Conservation (phyloP, 75 land plant genomes). For the Cupressus sempervirens region DNA sequence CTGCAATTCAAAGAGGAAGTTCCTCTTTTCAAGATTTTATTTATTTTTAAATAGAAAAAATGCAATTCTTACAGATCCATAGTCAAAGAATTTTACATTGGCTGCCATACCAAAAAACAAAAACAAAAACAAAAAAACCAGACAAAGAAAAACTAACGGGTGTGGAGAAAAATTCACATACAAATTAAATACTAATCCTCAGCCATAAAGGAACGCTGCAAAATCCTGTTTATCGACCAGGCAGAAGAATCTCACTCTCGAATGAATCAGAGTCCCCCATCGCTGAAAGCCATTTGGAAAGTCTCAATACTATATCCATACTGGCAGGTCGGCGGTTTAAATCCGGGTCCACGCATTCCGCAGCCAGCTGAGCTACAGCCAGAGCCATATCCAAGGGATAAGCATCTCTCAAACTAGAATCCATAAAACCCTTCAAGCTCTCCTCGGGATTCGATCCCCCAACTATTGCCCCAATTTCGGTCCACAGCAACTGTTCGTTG, state of each 20-base stretch:
- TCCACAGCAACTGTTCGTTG: slow-evolving; percentile 16
- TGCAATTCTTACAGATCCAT: no score
- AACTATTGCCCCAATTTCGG: slow-evolving; percentile 15
- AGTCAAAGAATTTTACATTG: no score
- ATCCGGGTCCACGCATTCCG: slow-evolving; percentile 33
- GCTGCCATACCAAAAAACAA: no score
- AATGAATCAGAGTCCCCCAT: background rate
- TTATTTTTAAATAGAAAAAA: no score
- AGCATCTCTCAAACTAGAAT: slow-evolving; percentile 15
- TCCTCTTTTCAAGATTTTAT: no score
- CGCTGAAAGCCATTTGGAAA: slow-evolving; percentile 17
- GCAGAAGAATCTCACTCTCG: background rate
- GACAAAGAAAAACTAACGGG: background rate
- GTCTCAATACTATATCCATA: slow-evolving; percentile 30
- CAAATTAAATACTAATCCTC: no score
- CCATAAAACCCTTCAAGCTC: slow-evolving; percentile 29
- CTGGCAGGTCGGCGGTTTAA: slow-evolving; percentile 34
- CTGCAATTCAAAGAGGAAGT: no score
- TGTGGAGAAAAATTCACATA: background rate
- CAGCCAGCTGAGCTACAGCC: slow-evolving; percentile 26
- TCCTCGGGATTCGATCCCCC: slow-evolving; percentile 20
- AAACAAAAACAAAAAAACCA: no score
- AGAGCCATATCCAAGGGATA: slow-evolving; percentile 34
- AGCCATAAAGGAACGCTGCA: background rate
- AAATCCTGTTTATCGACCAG: background rate